A percentile compares a stretch with the other conserved stretches of the same genome.
Evolutionary conservation across 495 filamentous ascomycete genomes (phyloP).

Genomic region (Neurospora sp.): DNA sequence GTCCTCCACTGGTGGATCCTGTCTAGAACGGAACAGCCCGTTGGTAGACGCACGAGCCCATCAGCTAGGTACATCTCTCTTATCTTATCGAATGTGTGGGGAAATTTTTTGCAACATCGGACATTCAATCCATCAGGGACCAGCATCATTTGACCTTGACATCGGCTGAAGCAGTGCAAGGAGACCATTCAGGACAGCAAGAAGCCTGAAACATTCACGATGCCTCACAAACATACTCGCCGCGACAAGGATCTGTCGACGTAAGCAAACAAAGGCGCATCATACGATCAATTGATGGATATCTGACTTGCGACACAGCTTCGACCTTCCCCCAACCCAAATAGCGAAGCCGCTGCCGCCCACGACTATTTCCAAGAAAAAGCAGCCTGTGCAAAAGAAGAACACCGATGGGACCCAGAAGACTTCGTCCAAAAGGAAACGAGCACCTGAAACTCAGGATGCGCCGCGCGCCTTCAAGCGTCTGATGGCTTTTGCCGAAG

Average conservation of each 20-base stretch:
- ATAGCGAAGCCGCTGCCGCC: constrained; percentile 62
- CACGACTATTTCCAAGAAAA: constrained; percentile 28
- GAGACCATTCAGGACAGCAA: constrained; percentile 3
- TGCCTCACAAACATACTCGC: constrained; percentile 82
- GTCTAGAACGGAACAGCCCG: neutral
- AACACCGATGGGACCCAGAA: constrained; percentile 12
- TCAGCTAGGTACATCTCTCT: neutral
- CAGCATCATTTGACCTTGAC: neutral
- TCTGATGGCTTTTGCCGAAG: constrained; percentile 59
- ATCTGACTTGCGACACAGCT: constrained; percentile 32
- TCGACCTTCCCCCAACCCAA: constrained; percentile 64
- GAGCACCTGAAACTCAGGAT: constrained; percentile 50
- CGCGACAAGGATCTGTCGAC: constrained; percentile 41
- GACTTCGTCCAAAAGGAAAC: constrained; percentile 31
- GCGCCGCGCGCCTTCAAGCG: constrained; percentile 78
- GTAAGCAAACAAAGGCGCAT: constrained; percentile 12
- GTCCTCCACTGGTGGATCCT: neutral
- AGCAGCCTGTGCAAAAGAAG: constrained; percentile 19
- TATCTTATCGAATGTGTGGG: constrained; percentile 15
- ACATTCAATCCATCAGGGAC: neutral
- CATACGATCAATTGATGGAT: neutral
- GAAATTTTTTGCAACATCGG: constrained; percentile 1
- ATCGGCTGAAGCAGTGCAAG: neutral
- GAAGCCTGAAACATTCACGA: constrained; percentile 20
- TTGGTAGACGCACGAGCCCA: neutral